These are phyloP conservation scores for Didymella pinodella DNA, from an alignment of 2,329 filamentous ascomycete species.

Conservation along the genomic window DNA sequence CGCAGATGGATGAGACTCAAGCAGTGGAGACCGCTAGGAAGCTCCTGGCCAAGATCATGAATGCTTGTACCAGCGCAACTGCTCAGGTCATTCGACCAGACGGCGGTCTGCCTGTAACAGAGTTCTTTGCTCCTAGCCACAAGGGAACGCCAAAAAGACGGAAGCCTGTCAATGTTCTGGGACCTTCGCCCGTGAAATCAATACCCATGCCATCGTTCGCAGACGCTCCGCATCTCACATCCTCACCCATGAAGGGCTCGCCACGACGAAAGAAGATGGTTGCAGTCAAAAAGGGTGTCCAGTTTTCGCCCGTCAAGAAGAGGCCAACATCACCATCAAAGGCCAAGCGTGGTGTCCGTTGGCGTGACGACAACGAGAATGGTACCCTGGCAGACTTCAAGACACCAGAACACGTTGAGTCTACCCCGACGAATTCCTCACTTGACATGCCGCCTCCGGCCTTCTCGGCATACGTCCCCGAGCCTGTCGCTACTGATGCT, in stretches of 20 bases:
- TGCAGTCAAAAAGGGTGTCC: constrained; percentile 72
- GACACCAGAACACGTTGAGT: constrained; percentile 76
- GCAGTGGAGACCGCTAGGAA: constrained; percentile 81
- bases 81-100: constrained; percentile 92
- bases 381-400: constrained; percentile 89
- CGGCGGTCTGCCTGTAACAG: constrained; percentile 67
- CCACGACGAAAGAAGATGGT: constrained; percentile 78
- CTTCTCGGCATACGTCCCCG: constrained; percentile 50
- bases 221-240: constrained; percentile 52
- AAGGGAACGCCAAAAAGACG: constrained; percentile 79
- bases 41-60: constrained; percentile 79
- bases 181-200: constrained; percentile 58
- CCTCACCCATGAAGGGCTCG: constrained; percentile 76
- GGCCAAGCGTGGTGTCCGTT: constrained; percentile 80
- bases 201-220: constrained; percentile 41
- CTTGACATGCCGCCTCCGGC: constrained; percentile 63
- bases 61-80: constrained; percentile 75
- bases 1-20: constrained; percentile 82
- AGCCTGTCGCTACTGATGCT: constrained; percentile 38
- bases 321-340: constrained; percentile 64
- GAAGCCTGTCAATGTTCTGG: constrained; percentile 59
- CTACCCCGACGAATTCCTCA: constrained; percentile 65
- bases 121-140: constrained; percentile 74
- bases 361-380: constrained; percentile 89
- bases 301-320: constrained; percentile 84